A percentile compares a stretch with the other conserved stretches of the same genome.
These are phyloP conservation scores for Cucurbita moschata DNA, from an alignment of 306 rosid genomes.

Conservation along the genomic window DNA sequence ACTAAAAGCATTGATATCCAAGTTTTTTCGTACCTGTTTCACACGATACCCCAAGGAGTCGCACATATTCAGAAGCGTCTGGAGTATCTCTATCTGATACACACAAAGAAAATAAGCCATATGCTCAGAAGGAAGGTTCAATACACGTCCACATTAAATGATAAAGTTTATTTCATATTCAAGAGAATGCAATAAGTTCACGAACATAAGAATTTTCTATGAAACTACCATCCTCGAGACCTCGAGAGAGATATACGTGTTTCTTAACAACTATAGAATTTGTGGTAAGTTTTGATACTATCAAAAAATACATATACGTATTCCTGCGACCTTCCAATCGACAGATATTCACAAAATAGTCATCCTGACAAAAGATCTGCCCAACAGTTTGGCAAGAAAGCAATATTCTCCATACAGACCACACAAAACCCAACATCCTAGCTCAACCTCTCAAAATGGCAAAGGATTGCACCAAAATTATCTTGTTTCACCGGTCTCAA, in stretches of 20 bases:
- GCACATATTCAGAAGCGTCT: conserved; percentile 65
- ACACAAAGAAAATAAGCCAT: background rate
- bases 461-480: background rate
- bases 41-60: conserved; percentile 35
- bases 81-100: conserved; percentile 54
- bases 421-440: background rate
- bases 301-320: background rate
- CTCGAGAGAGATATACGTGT: background rate
- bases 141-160: background rate
- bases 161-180: background rate
- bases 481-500: background rate
- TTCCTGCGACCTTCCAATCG: background rate
- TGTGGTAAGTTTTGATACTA: no score
- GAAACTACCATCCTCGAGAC: background rate
- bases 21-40: conserved; percentile 31
- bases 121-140: background rate
- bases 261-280: background rate
- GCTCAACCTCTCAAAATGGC: background rate
- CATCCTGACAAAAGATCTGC: background rate
- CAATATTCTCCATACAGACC: background rate
- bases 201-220: background rate
- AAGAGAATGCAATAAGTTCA: background rate
- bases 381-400: background rate
- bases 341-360: background rate
- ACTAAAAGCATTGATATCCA: background rate